phyloP scores from a whole-genome alignment of 352 stramenopile species.

The Phytophthora parvispora region DNA sequence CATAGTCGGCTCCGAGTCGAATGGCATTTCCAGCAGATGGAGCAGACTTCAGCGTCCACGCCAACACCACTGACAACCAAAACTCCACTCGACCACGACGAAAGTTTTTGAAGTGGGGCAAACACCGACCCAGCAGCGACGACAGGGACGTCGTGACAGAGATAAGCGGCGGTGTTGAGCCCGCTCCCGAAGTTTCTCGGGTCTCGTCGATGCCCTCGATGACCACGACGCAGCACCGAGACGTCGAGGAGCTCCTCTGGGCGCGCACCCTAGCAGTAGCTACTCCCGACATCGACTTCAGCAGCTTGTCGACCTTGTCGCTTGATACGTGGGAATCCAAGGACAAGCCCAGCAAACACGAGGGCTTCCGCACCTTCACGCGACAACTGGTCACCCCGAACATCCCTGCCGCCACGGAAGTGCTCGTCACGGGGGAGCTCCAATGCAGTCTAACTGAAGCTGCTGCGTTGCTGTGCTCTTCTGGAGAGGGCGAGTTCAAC shows the following conservation, averaged over 20 bases:
- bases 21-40: slow-evolving; percentile 13
- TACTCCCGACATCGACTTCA: slow-evolving; percentile 24
- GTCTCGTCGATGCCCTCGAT: background rate
- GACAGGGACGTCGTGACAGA: background rate
- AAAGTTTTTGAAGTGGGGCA: slow-evolving; percentile 1
- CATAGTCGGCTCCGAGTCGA: background rate
- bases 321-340: slow-evolving; percentile 22
- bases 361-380: slow-evolving; percentile 20
- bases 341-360: slow-evolving; percentile 3
- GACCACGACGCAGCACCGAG: background rate
- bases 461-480: slow-evolving; percentile 30
- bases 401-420: slow-evolving; percentile 8
- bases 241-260: slow-evolving; percentile 24
- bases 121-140: background rate
- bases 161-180: background rate
- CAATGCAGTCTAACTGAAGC: slow-evolving; percentile 33
- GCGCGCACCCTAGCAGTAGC: slow-evolving; percentile 15
- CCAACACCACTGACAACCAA: too few species aligned
- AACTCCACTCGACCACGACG: background rate
- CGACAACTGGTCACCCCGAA: slow-evolving; percentile 11
- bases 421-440: slow-evolving; percentile 35
- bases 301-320: slow-evolving; percentile 10
- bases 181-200: background rate
- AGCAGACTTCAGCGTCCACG: slow-evolving; percentile 24
- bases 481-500: slow-evolving; percentile 20